Evolutionary conservation across 73 alveolate species (phyloP).

Genomic region (Paramecium sonneborni): DNA sequence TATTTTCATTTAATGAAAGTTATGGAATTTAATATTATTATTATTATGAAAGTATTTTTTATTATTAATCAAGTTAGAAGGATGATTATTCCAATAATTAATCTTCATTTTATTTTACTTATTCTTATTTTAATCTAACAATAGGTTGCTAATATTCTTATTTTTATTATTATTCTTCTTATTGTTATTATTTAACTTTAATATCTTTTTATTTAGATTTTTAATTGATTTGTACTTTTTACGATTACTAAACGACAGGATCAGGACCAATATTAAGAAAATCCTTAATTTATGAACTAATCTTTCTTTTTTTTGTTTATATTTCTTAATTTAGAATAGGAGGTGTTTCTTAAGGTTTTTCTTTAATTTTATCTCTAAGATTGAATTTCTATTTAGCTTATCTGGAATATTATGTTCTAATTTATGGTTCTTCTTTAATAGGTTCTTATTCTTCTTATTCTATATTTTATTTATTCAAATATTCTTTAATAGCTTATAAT

Average conservation of each 20-base stretch:
- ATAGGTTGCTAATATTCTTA: too few relatives aligned
- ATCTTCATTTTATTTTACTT: background rate
- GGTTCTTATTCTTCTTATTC: background rate
- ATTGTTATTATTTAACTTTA: background rate
- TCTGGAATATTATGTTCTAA: background rate
- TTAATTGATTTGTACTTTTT: background rate
- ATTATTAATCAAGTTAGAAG: background rate
- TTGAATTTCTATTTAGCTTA: background rate
- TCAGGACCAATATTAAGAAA: background rate
- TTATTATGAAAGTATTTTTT: background rate
- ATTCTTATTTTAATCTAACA: background rate
- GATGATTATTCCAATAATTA: background rate
- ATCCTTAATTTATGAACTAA: background rate
- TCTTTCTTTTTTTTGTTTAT: background rate
- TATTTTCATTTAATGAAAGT: background rate
- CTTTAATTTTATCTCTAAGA: background rate
- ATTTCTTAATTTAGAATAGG: background rate
- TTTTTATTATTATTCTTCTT: background rate
- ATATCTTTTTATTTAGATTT: background rate
- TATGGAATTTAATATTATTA: background rate
- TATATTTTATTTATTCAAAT: background rate
- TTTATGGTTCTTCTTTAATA: background rate
- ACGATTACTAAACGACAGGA: background rate
- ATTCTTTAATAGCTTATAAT: conserved; percentile 6
- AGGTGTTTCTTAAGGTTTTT: background rate